Evolutionary conservation across 2,329 filamentous ascomycete genomes (phyloP), one percentile per base, ranked within the genome.

Genomic region (Tolypocladium inflatum): DNA sequence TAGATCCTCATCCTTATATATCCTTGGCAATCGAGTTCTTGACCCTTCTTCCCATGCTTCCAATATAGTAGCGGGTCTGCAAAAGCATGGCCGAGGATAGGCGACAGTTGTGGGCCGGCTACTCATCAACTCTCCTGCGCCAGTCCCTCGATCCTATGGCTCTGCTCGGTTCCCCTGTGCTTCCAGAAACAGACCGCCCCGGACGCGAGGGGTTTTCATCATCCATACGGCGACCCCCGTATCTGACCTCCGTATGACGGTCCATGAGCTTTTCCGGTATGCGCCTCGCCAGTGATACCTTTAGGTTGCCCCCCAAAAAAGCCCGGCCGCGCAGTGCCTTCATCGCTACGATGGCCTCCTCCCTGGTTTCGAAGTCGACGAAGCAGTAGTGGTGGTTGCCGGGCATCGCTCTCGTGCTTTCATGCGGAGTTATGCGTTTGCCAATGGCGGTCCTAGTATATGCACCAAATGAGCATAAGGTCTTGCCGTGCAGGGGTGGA

Each of bases 311-410:
- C 7, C 63, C 64, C 13, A 65, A 55, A 17, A 62, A 58, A 4
- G 58, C 39, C 21, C 57, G 63, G 3, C 67, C 68, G 23, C 68
- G 59, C 0, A 71, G 63, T 1, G 62, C 51, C 35, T 62, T 64
- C 2, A 82, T 74, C 26, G 83, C 84, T 11, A 70, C 70, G 39
- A 77, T 69, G 0, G 82, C 82, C 61, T 86, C 80, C 56, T 83
- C 78, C 0, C 72, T 67, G 7, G 76, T 81, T 54, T 73, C 74
- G 58, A 88, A 79, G 64, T 88, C 84, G n/a, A 88, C 81, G 59
- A 87, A 88, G 63, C 83, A 82, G 69, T 84, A 87, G 70, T 87
- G 80, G 65, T 84, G 78, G 61, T 82, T 79, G 37, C 81, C 82
- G 0, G 76, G 73, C 45, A 75, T 74, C n/a, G 73, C 68, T 33